Evolutionary conservation across 2,329 filamentous ascomycete genomes (phyloP).

Genomic region (Claviceps sorghi): DNA sequence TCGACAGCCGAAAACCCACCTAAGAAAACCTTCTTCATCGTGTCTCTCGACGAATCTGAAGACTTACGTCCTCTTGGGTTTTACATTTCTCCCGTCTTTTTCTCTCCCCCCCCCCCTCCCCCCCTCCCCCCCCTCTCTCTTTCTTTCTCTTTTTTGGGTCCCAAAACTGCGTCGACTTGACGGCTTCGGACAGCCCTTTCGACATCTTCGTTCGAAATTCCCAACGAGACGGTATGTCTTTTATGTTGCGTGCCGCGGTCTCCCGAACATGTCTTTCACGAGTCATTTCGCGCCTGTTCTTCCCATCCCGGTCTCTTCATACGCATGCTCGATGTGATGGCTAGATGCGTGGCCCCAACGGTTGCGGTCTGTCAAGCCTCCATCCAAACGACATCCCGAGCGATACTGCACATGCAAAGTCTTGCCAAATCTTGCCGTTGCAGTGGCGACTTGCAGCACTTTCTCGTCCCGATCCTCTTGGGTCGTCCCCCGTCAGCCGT

Average conservation of each 20-base stretch:
- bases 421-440: not conserved
- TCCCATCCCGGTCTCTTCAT: not conserved
- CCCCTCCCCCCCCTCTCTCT: not conserved
- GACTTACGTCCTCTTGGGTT: no score
- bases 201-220: not conserved
- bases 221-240: constrained; percentile 1
- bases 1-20: not conserved
- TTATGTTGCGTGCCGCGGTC: not conserved
- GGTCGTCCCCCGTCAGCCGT: not conserved
- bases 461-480: not conserved
- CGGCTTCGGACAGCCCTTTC: not conserved
- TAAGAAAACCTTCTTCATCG: no score
- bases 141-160: not conserved
- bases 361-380: no score
- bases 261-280: not conserved
- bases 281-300: not conserved
- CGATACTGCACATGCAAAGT: not conserved
- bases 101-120: not conserved
- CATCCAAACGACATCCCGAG: not conserved
- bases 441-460: constrained; percentile 2
- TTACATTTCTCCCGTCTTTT: not conserved
- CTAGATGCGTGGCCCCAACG: no score
- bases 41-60: no score
- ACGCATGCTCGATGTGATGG: no score
- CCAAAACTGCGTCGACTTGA: not conserved